phyloP scores from a whole-genome alignment of 306 rosid genomes.

The Trichosanthes cucumerina region DNA sequence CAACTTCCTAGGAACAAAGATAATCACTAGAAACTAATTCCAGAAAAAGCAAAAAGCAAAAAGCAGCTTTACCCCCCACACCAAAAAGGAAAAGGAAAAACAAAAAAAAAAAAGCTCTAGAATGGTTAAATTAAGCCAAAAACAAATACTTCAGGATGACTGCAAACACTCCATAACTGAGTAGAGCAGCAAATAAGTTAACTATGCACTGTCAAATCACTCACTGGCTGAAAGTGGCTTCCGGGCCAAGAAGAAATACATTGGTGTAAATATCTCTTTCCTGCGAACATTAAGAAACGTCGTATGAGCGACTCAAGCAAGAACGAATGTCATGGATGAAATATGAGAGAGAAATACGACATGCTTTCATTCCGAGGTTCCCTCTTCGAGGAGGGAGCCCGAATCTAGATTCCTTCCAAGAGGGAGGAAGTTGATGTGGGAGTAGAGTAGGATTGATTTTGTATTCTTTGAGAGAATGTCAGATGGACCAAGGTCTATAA shows the following conservation, averaged over 20 bases:
- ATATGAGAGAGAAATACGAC: not conserved
- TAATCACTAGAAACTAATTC: not conserved
- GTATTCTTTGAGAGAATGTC: not conserved
- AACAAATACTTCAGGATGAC: not conserved
- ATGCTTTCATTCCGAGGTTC: not conserved
- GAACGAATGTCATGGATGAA: not conserved
- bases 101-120: not conserved
- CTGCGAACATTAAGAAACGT: slow-evolving; percentile 28
- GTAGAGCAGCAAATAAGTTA: not conserved
- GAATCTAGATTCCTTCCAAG: not conserved
- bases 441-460: not conserved
- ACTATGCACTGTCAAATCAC: slow-evolving; percentile 2
- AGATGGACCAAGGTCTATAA: not conserved
- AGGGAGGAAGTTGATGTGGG: not conserved
- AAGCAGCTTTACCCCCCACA: not conserved
- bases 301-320: not conserved
- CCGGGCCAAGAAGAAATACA: slow-evolving; percentile 91
- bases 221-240: slow-evolving; percentile 44
- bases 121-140: slow-evolving; percentile 1
- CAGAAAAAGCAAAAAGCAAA: not conserved
- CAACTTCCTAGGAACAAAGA: not conserved
- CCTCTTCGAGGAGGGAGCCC: not conserved
- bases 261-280: slow-evolving; percentile 88
- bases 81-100: not conserved
- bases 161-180: not conserved